phyloP scores from a whole-genome alignment of 805 yeast genomes.

The Jamesozyma spencerorum region DNA sequence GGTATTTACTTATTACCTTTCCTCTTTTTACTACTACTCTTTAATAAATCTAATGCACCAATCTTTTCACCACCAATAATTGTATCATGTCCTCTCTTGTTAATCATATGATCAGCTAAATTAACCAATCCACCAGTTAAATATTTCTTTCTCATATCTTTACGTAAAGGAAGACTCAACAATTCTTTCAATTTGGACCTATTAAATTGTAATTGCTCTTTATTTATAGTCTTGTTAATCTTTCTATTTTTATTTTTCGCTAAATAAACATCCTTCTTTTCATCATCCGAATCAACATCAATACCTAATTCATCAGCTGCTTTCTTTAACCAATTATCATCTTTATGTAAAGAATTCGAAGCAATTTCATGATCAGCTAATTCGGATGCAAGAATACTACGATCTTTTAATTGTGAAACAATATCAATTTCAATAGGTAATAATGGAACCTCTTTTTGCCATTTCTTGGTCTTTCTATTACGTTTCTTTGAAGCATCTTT shows the following conservation, averaged over 20 bases:
- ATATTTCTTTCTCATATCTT: conserved; percentile 59
- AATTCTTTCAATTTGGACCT: conserved; percentile 46
- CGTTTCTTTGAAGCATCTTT: conserved; percentile 4
- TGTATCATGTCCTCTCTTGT: conserved; percentile 54
- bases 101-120: conserved; percentile 65
- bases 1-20: not conserved
- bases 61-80: conserved; percentile 62
- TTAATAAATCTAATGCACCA: conserved; percentile 59
- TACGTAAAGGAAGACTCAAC: conserved; percentile 47
- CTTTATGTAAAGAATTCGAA: conserved; percentile 51
- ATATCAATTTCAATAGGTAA: conserved; percentile 73
- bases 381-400: conserved; percentile 60
- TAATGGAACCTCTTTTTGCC: conserved; percentile 51
- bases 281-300: conserved; percentile 58
- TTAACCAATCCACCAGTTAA: conserved; percentile 71
- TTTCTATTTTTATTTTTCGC: conserved; percentile 53
- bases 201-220: conserved; percentile 38
- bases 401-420: conserved; percentile 56
- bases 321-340: conserved; percentile 71
- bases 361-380: conserved; percentile 66
- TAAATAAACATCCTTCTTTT: conserved; percentile 41
- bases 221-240: conserved; percentile 43
- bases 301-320: conserved; percentile 92
- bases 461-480: conserved; percentile 29
- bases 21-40: conserved; percentile 21